A percentile compares a stretch with the other conserved stretches of the same genome.
Evolutionary conservation across 352 stramenopile genomes (phyloP).

Genomic region (Pythium brachiatum): DNA sequence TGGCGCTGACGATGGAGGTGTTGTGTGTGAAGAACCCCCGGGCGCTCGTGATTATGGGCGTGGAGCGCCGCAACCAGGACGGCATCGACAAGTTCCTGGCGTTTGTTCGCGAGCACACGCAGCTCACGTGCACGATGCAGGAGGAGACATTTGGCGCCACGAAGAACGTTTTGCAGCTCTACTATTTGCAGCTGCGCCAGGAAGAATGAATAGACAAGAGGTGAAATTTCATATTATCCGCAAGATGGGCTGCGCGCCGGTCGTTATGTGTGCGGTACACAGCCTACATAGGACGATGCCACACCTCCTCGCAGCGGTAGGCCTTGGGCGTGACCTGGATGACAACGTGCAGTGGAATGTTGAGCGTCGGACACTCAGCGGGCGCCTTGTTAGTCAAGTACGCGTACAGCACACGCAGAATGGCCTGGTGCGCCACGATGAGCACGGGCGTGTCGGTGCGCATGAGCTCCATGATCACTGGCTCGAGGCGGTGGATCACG

Average conservation of each 20-base stretch:
- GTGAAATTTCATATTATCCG: conserved; percentile 4
- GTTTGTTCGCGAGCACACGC: conserved; percentile 50
- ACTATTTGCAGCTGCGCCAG: conserved; percentile 44
- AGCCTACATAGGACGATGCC: conserved; percentile 82
- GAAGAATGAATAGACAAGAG: neutral
- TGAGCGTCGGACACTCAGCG: conserved; percentile 90
- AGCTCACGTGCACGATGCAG: conserved; percentile 43
- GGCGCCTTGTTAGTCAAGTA: conserved; percentile 95
- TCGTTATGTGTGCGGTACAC: neutral
- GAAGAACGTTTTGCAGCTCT: conserved; percentile 68
- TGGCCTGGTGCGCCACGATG: conserved; percentile 95
- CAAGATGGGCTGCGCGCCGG: neutral
- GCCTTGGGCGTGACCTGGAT: conserved; percentile 95
- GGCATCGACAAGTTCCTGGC: conserved; percentile 77
- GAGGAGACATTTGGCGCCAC: conserved; percentile 44
- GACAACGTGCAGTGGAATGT: conserved; percentile 93
- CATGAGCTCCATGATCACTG: conserved; percentile 97
- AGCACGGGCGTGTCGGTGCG: conserved; percentile 90
- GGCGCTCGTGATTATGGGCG: conserved; percentile 67
- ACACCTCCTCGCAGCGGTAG: conserved; percentile 94
- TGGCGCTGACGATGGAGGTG: conserved; percentile 88
- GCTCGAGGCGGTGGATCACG: conserved; percentile 96
- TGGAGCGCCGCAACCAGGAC: conserved; percentile 79
- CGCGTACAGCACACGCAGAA: conserved; percentile 94
- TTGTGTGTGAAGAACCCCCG: conserved; percentile 52